Evolutionary conservation across 768 basidiomycete species (phyloP), one percentile per base, ranked within the genome.

Genomic region (Calocera viscosa): DNA sequence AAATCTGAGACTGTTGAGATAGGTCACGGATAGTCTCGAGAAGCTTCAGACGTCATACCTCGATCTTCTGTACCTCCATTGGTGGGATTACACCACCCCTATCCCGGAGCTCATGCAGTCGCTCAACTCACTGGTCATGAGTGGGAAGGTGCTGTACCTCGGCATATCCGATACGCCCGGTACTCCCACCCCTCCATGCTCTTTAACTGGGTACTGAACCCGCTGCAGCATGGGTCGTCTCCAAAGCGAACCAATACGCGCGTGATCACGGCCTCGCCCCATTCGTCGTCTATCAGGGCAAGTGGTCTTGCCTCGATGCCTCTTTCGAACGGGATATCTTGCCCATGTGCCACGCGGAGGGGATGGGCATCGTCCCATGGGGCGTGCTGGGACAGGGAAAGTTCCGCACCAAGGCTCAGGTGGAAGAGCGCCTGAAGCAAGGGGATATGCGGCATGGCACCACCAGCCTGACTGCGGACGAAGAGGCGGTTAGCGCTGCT

Each of bases 321-420:
- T 77, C 78, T 38, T 74, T 80, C 35, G 80, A 80, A 71, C 73
- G 78, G 12, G 79, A 80, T 17, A 76, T 80, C 67, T 74, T 80
- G 67, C 78, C 77, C 12, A 79, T 78, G 78, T 60, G 53, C 30
- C 53, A 60, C 53, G 53, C 53, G 8, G 53, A 60, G 30, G 78
- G 78, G 26, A 72, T 80, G 66, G 78, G 78, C 19, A 71, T 81
- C 49, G 78, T 79, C 1, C 79, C 80, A 7, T 82, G 78, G 79
- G 75, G 74, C 24, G 78, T 79, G 2, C 70, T 81, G 22, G 79
- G 74, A 10, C 75, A 63, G n/a, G 81, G 81, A 7, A 76, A 76
- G 70, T 74, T 81, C 66, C 75, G 77, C 43, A 76, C 77, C 0
- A 77, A 80, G 64, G 76, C 69, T 0, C 79, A 80, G 68, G 5